Conservation (phyloP, 805 yeast species). For the Saccharomyces eubayanus region DNA sequence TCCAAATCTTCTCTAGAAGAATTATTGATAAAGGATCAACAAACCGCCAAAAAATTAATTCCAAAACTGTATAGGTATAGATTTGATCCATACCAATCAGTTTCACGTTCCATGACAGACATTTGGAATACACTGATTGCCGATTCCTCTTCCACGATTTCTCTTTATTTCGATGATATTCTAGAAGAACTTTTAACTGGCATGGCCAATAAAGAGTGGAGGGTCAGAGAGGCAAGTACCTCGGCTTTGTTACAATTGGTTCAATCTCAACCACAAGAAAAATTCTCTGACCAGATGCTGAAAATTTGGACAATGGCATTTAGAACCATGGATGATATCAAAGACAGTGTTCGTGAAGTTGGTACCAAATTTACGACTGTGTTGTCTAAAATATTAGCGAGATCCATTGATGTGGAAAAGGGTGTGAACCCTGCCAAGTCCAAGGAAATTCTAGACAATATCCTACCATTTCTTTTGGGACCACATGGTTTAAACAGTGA, state of each 20-base stretch:
- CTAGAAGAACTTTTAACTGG: constrained; percentile 54
- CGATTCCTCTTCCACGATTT: constrained; percentile 46
- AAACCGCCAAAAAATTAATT: constrained; percentile 51
- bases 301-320: constrained; percentile 83
- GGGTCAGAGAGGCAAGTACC: constrained; percentile 83
- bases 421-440: constrained; percentile 37
- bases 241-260: constrained; percentile 62
- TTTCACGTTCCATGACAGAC: constrained; percentile 74
- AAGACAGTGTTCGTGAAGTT: constrained; percentile 82
- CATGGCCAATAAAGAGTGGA: constrained; percentile 83
- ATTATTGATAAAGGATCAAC: constrained; percentile 45
- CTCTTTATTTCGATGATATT: constrained; percentile 48
- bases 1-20: constrained; percentile 68
- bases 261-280: constrained; percentile 45
- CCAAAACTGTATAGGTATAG: constrained; percentile 79
- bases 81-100: constrained; percentile 73
- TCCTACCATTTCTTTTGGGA: constrained; percentile 77
- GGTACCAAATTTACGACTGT: constrained; percentile 62
- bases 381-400: constrained; percentile 54
- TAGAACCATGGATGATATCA: constrained; percentile 86
- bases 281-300: constrained; percentile 45
- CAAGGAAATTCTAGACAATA: constrained; percentile 39
- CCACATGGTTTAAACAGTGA: constrained; percentile 72
- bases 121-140: constrained; percentile 72
- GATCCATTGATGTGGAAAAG: constrained; percentile 42